Percentiles rank a stretch among this genome's conserved stretches.
Conservation (phyloP, 371 early-diverging fungal species). For the Mortierella sp. region DNA sequence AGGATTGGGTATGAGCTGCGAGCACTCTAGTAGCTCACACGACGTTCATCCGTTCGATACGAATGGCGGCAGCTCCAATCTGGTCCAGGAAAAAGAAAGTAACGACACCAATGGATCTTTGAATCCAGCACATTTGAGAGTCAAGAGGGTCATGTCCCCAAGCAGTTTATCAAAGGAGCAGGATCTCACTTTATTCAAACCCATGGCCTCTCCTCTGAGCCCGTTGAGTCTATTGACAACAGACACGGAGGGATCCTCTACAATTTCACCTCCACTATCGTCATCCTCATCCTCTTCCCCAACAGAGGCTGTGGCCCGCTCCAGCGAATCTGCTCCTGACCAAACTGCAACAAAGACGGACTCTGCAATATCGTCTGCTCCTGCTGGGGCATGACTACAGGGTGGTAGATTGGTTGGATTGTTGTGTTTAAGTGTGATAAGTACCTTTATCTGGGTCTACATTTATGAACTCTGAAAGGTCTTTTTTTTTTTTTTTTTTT, state of each 20-base stretch:
- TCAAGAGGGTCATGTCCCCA: slow-evolving; percentile 35
- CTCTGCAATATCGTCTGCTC: too few relatives aligned
- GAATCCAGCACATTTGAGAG: slow-evolving; percentile 10
- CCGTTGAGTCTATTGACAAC: slow-evolving; percentile 38
- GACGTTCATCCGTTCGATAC: slow-evolving; percentile 30
- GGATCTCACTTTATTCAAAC: neutral
- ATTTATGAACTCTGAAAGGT: neutral
- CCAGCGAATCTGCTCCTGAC: neutral
- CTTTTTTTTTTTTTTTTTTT: neutral
- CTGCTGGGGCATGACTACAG: neutral
- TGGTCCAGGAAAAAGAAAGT: neutral
- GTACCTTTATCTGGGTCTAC: neutral
- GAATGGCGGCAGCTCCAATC: neutral
- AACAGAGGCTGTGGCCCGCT: slow-evolving; percentile 3
- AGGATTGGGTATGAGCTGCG: slow-evolving; percentile 16
- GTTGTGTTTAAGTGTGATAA: neutral
- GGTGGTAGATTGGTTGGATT: too few relatives aligned
- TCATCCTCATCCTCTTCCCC: slow-evolving; percentile 18
- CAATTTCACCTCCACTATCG: slow-evolving; percentile 36
- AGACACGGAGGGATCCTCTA: slow-evolving; percentile 28
- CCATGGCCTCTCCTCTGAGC: slow-evolving; percentile 29
- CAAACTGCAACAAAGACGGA: too few relatives aligned
- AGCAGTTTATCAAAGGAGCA: slow-evolving; percentile 34
- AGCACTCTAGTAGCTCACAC: neutral
- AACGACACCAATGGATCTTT: neutral